These are phyloP conservation scores for Leucocoprinus sp. DNA, from an alignment of 768 basidiomycete genomes.

Conservation along the genomic window DNA sequence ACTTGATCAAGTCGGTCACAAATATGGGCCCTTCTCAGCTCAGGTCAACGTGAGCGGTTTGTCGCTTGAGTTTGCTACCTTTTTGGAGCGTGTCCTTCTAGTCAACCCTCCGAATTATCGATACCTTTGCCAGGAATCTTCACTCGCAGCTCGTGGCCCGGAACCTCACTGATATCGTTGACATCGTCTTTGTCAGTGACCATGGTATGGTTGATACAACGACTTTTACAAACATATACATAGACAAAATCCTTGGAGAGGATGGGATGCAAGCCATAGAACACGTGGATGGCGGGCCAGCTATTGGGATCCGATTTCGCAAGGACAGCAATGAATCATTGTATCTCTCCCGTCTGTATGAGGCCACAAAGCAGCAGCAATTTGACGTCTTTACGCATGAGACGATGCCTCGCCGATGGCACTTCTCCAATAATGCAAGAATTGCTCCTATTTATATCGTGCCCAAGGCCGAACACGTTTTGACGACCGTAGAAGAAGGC, in stretches of 20 bases:
- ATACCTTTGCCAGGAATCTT: constrained; percentile 65
- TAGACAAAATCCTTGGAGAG: constrained; percentile 73
- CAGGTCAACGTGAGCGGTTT: constrained; percentile 54
- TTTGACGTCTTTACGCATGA: constrained; percentile 74
- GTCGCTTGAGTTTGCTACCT: not conserved
- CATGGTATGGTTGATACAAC: constrained; percentile 93
- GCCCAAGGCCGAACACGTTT: constrained; percentile 70
- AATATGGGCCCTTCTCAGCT: constrained; percentile 57
- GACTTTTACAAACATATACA: constrained; percentile 61
- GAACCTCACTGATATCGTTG: constrained; percentile 76
- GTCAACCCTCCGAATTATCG: constrained; percentile 60
- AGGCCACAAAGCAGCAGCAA: constrained; percentile 48
- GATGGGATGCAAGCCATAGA: constrained; percentile 53
- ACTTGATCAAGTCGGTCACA: constrained; percentile 79
- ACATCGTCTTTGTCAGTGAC: constrained; percentile 85
- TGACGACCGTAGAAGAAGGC: constrained; percentile 60
- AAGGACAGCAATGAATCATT: constrained; percentile 45
- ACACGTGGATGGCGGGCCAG: constrained; percentile 86
- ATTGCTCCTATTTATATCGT: constrained; percentile 86
- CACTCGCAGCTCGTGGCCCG: constrained; percentile 55
- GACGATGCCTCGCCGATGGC: constrained; percentile 76
- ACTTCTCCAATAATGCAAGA: constrained; percentile 64
- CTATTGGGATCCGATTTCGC: constrained; percentile 76
- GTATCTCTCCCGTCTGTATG: constrained; percentile 46
- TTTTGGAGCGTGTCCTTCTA: constrained; percentile 20